A percentile compares a stretch with the other conserved stretches of the same genome.
Conservation (phyloP, 2,329 filamentous ascomycete genomes). For the Aspergillus pseudoterreus region DNA sequence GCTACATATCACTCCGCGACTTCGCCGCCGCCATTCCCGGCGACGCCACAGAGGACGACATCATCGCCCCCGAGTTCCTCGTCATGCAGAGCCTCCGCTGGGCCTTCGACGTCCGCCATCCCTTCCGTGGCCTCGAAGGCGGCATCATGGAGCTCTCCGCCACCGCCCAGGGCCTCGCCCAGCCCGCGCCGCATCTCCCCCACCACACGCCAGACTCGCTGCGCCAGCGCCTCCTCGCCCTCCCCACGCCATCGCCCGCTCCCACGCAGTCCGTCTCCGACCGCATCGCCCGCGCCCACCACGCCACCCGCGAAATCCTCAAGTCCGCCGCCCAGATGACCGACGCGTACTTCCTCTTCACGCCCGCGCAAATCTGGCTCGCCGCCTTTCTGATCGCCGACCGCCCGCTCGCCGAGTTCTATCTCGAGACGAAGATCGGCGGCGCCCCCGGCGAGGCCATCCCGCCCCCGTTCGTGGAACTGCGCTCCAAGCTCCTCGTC, state of each 20-base stretch:
- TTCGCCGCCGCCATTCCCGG: conserved; percentile 69
- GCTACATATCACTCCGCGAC: conserved; percentile 63
- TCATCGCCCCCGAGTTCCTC: conserved; percentile 87
- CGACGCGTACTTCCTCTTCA: conserved; percentile 96
- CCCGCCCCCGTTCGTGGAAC: conserved; percentile 23
- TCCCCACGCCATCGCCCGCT: conserved; percentile 23
- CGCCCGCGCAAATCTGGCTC: conserved; percentile 90
- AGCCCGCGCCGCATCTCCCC: conserved; percentile 26
- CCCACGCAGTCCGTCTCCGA: conserved; percentile 32
- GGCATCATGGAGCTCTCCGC: conserved; percentile 76
- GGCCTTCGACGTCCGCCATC: conserved; percentile 88
- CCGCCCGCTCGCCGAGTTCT: conserved; percentile 41
- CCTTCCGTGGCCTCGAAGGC: conserved; percentile 82
- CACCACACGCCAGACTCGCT: conserved; percentile 30
- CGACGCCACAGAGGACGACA: conserved; percentile 71
- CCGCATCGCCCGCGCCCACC: conserved; percentile 62
- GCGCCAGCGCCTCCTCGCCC: conserved; percentile 25
- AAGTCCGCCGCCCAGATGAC: conserved; percentile 80
- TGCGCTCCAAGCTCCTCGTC: conserved; percentile 36
- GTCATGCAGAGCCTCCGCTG: conserved; percentile 90
- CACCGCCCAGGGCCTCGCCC: conserved; percentile 58
- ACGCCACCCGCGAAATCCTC: conserved; percentile 67
- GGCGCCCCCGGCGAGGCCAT: conserved; percentile 9
- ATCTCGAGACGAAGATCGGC: conserved; percentile 43
- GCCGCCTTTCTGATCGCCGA: conserved; percentile 76